Percentiles rank a stretch among this genome's conserved stretches.
Evolutionary conservation across 1,284 basidiomycete genomes (phyloP).

Genomic region (Cryptococcus sp.): DNA sequence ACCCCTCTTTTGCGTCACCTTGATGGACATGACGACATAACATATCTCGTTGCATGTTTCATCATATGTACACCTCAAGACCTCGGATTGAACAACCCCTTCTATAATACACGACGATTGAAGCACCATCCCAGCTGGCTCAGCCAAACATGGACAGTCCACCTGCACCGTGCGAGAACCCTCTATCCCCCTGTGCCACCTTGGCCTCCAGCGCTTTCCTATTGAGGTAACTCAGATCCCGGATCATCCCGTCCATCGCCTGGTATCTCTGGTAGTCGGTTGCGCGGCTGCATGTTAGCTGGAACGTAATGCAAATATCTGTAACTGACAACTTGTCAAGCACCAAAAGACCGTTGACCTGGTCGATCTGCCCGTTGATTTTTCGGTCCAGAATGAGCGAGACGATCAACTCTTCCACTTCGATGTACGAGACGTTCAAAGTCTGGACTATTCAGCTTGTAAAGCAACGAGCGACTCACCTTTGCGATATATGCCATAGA

Average conservation of each 20-base stretch:
- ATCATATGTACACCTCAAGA: too few species aligned
- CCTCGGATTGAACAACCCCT: too few species aligned
- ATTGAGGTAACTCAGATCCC: constrained; percentile 55
- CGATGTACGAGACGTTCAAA: constrained; percentile 77
- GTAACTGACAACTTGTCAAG: constrained; percentile 71
- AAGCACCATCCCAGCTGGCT: too few species aligned
- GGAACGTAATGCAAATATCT: background rate
- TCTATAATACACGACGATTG: too few species aligned
- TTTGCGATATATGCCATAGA: constrained; percentile 87
- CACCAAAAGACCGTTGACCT: constrained; percentile 85
- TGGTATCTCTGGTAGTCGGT: constrained; percentile 76
- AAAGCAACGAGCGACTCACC: constrained; percentile 48
- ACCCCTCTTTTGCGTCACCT: too few species aligned
- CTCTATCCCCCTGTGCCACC: constrained; percentile 17
- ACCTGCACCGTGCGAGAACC: background rate
- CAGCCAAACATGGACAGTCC: too few species aligned
- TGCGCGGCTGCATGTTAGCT: constrained; percentile 56
- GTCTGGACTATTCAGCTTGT: constrained; percentile 56
- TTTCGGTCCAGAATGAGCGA: constrained; percentile 91
- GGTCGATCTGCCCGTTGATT: constrained; percentile 91
- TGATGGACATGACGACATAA: too few species aligned
- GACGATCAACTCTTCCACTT: constrained; percentile 89
- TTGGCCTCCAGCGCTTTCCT: constrained; percentile 28
- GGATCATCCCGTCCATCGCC: constrained; percentile 74
- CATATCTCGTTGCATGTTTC: too few species aligned